Base-by-base conservation (phyloP, 2,329 filamentous ascomycete genomes). In the Scedosporium aurantiacum region DNA sequence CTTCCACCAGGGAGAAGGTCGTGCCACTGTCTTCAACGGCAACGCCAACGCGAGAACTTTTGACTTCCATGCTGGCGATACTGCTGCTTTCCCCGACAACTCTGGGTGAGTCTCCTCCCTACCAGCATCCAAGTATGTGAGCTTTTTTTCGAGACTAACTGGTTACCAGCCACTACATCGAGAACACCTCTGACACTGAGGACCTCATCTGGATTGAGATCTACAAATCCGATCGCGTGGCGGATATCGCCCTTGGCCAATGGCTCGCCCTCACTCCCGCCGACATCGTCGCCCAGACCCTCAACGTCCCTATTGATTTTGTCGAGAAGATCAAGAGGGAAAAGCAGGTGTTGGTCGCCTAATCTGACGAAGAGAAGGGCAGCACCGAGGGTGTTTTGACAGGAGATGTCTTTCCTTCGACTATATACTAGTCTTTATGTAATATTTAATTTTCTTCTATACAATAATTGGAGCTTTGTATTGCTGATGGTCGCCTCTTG, bases 181-280 rank as follows among this genome's bases (percentile, higher is more conserved):
- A 88, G 66, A 89, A 89, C 69, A 85, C 80, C 0, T 86, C 82
- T 0, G 75, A 83, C 1, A 82, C 78, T 0, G 82, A 88, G 63
- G 82, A 86, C 58, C 75, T 89, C 3, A 77, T 85, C 4, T 88
- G 83, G 81, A 81, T 89, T 32, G 86, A 89, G 69, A 80, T 89
- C 18, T 89, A 87, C 76, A 87, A 86, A 73, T 82, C 80, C 50
- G 84, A 88, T 64, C 78, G 81, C 2, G 84, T 89, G 1, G 82
- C 81, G 0, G 86, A 89, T 67, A 85, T 89, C 64, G 79, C 82
- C 0, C 70, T 89, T 52, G 84, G 82, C 0, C 86, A 89, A 70
- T 90, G 86, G 86, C 75, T 90, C 45, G 86, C 85, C 1, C 73
- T 88, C 58, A 88, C 86, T 0, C 86, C 86, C 0, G 74, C 81